Evolutionary conservation across 2,329 filamentous ascomycete species (phyloP).

Genomic region (Corniculantispora saksenae): DNA sequence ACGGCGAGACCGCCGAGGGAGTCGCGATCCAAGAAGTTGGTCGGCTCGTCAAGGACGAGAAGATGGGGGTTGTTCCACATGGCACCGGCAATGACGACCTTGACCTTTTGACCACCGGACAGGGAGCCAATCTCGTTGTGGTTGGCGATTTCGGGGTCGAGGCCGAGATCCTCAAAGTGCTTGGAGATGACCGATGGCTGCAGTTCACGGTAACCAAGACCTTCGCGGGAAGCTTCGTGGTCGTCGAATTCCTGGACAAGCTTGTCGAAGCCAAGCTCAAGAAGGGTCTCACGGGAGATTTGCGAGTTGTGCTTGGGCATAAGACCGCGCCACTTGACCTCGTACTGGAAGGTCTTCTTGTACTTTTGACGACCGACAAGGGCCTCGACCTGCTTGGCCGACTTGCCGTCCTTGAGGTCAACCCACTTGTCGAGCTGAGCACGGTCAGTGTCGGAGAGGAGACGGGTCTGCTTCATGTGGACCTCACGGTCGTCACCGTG

Average conservation of each 20-base stretch:
- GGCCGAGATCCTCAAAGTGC: no score
- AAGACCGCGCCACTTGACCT: slow-evolving; percentile 99
- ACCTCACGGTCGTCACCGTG: no score
- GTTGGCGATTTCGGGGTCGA: no score
- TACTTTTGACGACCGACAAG: slow-evolving; percentile 99
- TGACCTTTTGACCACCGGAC: slow-evolving; percentile 95
- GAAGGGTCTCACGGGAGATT: no score
- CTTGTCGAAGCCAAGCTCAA: slow-evolving; percentile 94
- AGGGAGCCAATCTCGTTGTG: slow-evolving; percentile 99
- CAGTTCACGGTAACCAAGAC: no score
- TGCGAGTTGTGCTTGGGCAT: no score
- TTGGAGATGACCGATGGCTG: no score
- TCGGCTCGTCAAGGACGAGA: slow-evolving; percentile 96
- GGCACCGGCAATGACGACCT: slow-evolving; percentile 95
- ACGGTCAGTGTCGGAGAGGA: no score
- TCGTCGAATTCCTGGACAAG: slow-evolving; percentile 88
- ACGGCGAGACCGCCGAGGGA: slow-evolving; percentile 97
- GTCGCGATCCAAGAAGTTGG: slow-evolving; percentile 98
- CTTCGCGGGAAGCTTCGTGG: slow-evolving; percentile 94
- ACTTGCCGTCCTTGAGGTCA: no score
- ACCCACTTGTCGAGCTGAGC: no score
- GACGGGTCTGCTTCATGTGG: no score
- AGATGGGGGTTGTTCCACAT: slow-evolving; percentile 97
- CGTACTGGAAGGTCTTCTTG: slow-evolving; percentile 84
- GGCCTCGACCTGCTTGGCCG: slow-evolving; percentile 96